Evolutionary conservation across 2,329 filamentous ascomycete genomes (phyloP).

Genomic region (Penicillium occitanis): DNA sequence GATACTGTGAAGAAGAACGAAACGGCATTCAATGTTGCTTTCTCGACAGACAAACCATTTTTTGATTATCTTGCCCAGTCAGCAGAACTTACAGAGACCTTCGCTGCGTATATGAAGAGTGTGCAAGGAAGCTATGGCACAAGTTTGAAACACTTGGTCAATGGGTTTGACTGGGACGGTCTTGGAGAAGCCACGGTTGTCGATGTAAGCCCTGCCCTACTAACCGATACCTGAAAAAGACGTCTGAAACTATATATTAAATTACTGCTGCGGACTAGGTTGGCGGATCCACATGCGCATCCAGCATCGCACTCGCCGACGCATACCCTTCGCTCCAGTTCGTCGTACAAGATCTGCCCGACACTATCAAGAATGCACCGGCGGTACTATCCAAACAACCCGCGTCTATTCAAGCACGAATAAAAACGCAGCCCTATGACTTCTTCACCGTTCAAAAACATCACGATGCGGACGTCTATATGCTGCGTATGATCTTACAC

Average conservation of each 20-base stretch:
- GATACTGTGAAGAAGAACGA: neutral
- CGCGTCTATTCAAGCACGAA: neutral
- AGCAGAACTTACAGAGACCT: neutral
- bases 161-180: neutral
- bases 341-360: constrained; percentile 10
- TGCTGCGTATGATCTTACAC: constrained; percentile 7
- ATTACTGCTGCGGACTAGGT: neutral
- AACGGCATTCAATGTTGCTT: neutral
- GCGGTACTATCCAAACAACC: neutral
- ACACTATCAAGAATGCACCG: neutral
- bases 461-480: neutral
- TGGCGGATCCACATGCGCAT: constrained; percentile 1
- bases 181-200: neutral
- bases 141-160: neutral
- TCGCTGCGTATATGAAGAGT: neutral
- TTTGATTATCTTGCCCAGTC: neutral
- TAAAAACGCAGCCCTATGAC: neutral
- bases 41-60: neutral
- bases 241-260: neutral
- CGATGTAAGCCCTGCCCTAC: neutral
- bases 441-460: neutral
- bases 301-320: constrained; percentile 3
- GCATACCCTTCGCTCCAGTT: constrained; percentile 1
- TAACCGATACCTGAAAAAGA: neutral
- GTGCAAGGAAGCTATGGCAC: neutral